Conservation (phyloP, 345 rosid genomes). For the Brassica nigra region DNA sequence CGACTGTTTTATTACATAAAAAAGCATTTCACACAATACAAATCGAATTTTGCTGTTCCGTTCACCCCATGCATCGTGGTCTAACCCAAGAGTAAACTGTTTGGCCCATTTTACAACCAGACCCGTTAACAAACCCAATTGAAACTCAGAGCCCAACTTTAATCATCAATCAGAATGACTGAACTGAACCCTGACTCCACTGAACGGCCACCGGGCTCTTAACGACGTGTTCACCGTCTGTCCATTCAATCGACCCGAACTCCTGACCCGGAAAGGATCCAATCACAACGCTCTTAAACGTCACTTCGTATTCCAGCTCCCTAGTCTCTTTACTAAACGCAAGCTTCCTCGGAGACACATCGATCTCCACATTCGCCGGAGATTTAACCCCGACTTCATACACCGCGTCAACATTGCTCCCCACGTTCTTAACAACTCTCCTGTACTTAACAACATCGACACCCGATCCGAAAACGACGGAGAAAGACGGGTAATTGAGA, state of each 20-base stretch:
- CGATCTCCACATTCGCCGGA: slow-evolving; percentile 57
- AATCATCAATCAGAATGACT: background rate
- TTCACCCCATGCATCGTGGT: background rate
- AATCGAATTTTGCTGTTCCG: background rate
- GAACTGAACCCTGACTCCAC: background rate
- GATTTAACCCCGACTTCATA: slow-evolving; percentile 63
- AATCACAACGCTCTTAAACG: background rate
- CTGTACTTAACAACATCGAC: background rate
- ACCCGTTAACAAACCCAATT: background rate
- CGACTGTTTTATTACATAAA: background rate
- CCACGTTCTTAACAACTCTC: background rate
- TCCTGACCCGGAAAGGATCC: background rate
- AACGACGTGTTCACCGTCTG: background rate
- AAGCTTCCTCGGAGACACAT: slow-evolving; percentile 66
- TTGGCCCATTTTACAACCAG: background rate
- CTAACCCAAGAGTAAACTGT: background rate
- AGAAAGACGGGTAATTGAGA: slow-evolving; percentile 76
- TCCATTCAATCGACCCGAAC: background rate
- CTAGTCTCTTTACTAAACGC: slow-evolving; percentile 53
- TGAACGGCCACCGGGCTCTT: background rate
- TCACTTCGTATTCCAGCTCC: slow-evolving; percentile 50
- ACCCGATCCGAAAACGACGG: slow-evolving; percentile 51
- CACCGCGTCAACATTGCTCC: slow-evolving; percentile 45
- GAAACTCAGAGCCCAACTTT: background rate
- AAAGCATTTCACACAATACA: background rate